Percentiles rank a stretch among this genome's conserved stretches.
Conservation (phyloP, 2,329 filamentous ascomycete genomes). For the Pestalotiopsis sp. region DNA sequence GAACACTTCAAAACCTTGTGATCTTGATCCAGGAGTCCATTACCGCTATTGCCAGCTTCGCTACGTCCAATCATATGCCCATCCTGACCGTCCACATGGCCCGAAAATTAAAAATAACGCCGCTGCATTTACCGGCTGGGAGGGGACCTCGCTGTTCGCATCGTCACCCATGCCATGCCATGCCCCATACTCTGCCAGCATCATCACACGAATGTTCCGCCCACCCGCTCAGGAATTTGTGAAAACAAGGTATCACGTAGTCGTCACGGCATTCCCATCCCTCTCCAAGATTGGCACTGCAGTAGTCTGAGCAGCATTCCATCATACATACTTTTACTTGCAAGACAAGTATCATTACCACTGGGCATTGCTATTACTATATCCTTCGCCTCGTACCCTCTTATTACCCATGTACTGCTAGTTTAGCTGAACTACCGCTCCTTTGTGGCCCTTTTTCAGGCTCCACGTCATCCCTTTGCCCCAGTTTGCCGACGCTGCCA, state of each 20-base stretch:
- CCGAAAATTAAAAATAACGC: conserved; percentile 13
- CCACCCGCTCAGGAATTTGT: not conserved
- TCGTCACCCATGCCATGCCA: not conserved
- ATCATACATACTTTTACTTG: not conserved
- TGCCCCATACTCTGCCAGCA: not conserved
- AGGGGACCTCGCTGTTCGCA: not conserved
- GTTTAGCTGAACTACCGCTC: not conserved
- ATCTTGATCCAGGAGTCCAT: not conserved
- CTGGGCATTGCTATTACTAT: not conserved
- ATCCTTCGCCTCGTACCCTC: not conserved
- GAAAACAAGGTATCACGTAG: not conserved
- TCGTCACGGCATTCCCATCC: not conserved
- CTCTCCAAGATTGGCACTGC: not conserved
- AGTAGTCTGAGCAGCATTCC: not conserved
- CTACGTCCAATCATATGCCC: not conserved
- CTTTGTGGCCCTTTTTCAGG: not conserved
- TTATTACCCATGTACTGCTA: not conserved
- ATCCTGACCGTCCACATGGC: conserved; percentile 3
- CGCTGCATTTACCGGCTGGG: not conserved
- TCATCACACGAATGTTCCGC: not conserved
- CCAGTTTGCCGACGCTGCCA: conserved; percentile 1
- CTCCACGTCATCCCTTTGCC: conserved; percentile 11
- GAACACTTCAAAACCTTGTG: not conserved
- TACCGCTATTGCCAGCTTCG: not conserved
- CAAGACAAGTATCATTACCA: not conserved